Percentiles rank a stretch among this genome's conserved stretches.
Conservation (phyloP, 768 basidiomycete genomes). For the Chalciporus sphaerocephalus region DNA sequence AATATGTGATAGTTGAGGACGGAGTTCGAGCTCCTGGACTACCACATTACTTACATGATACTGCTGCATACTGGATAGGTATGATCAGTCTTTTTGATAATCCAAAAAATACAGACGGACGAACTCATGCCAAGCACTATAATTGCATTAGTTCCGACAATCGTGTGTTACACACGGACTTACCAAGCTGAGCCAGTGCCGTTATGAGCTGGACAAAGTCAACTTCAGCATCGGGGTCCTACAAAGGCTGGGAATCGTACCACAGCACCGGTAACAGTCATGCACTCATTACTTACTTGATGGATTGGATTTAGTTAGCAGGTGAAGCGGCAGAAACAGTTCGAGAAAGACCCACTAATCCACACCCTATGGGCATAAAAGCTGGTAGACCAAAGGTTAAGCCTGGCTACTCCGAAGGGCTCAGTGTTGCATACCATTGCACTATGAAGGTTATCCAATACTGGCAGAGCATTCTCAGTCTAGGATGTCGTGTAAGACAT, state of each 20-base stretch:
- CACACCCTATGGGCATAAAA: conserved; percentile 12
- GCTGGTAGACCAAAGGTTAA: neutral
- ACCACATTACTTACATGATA: neutral
- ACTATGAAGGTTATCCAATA: conserved; percentile 5
- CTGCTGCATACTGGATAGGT: no score
- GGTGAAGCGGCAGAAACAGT: no score
- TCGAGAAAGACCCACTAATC: conserved; percentile 6
- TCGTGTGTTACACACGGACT: neutral
- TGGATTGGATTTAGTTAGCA: neutral
- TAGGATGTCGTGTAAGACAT: no score
- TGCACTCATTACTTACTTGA: conserved; percentile 6
- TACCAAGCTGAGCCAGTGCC: conserved; percentile 1
- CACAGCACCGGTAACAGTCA: conserved; percentile 1
- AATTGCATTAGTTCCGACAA: neutral
- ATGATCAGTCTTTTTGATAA: neutral
- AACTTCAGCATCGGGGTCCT: neutral
- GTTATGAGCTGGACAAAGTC: neutral
- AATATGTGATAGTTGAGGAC: neutral
- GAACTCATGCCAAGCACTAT: conserved; percentile 4
- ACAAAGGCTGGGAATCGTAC: neutral
- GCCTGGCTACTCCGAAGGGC: neutral
- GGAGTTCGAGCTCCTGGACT: no score
- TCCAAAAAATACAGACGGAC: neutral
- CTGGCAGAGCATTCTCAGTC: neutral
- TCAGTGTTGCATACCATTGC: conserved; percentile 1